phyloP scores from a whole-genome alignment of 2,329 filamentous ascomycete genomes.

The Davidsoniella eucalypti region DNA sequence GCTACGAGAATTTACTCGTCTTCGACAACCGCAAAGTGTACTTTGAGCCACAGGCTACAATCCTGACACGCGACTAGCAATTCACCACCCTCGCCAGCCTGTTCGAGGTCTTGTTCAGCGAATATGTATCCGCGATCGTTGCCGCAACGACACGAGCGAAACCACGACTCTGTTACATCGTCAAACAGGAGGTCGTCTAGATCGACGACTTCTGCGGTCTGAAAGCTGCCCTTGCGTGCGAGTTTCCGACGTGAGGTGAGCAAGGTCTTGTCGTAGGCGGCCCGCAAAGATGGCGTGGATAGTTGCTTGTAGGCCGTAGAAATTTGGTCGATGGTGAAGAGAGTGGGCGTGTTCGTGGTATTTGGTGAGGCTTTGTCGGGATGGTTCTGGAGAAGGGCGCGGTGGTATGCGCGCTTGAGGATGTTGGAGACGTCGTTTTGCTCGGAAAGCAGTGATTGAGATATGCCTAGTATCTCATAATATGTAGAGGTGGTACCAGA shows the following conservation, averaged over 20 bases:
- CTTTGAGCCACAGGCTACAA: slow-evolving; percentile 49
- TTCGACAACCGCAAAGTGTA: slow-evolving; percentile 43
- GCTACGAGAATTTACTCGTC: slow-evolving; percentile 8
- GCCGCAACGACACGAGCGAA: slow-evolving; percentile 44
- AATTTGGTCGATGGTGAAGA: slow-evolving; percentile 47
- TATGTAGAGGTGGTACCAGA: slow-evolving; percentile 28
- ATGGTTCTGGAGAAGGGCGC: slow-evolving; percentile 48
- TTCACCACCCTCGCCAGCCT: slow-evolving; percentile 39
- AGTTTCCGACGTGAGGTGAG: slow-evolving; percentile 18
- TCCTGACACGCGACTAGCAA: slow-evolving; percentile 48
- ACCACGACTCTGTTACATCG: slow-evolving; percentile 33
- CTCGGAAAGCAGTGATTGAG: slow-evolving; percentile 29
- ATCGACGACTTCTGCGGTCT: slow-evolving; percentile 46
- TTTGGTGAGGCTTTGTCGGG: slow-evolving; percentile 34
- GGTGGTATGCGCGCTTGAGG: slow-evolving; percentile 47
- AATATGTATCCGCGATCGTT: slow-evolving; percentile 44
- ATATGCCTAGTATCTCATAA: slow-evolving; percentile 44
- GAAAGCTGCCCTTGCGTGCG: slow-evolving; percentile 27
- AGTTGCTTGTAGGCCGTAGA: slow-evolving; percentile 40
- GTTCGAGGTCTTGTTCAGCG: slow-evolving; percentile 41
- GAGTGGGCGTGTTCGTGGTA: slow-evolving; percentile 2
- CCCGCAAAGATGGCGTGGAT: slow-evolving; percentile 30
- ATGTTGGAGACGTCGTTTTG: slow-evolving; percentile 27
- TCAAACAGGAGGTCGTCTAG: slow-evolving; percentile 46
- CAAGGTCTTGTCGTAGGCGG: slow-evolving; percentile 37